A percentile compares a stretch with the other conserved stretches of the same genome.
Conservation (phyloP, 768 basidiomycete genomes). For the Mycena albidolilacea region DNA sequence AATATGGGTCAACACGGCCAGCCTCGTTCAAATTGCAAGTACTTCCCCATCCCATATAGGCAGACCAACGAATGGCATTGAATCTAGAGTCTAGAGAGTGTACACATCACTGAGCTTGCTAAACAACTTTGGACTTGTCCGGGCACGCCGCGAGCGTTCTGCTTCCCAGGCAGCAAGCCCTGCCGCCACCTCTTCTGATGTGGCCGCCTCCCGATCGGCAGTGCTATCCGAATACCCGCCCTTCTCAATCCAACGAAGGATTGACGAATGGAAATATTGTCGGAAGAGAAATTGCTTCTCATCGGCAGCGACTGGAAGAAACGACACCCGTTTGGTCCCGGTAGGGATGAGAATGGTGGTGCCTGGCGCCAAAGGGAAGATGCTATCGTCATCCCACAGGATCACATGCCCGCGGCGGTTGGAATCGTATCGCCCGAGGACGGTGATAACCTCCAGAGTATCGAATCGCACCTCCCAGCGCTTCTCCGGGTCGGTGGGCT, state of each 20-base stretch:
- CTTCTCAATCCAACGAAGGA: slow-evolving; percentile 8
- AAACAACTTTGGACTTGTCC: slow-evolving; percentile 3
- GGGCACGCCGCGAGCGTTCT: slow-evolving; percentile 8
- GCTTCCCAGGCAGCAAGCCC: slow-evolving; percentile 7
- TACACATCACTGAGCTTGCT: slow-evolving; percentile 1
- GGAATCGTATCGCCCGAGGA: slow-evolving; percentile 3
- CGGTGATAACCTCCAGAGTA: slow-evolving; percentile 2
- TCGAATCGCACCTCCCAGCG: slow-evolving; percentile 3
- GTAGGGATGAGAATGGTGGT: slow-evolving; percentile 1
- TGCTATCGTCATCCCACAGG: slow-evolving; percentile 5
- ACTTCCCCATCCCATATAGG: too few relatives aligned
- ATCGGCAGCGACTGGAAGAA: too few relatives aligned
- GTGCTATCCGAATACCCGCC: slow-evolving; percentile 6
- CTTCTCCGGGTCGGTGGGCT: background rate
- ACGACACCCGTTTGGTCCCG: too few relatives aligned
- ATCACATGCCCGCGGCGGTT: background rate
- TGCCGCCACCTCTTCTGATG: slow-evolving; percentile 5
- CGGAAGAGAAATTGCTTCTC: too few relatives aligned
- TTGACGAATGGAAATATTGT: background rate
- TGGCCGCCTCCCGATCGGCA: slow-evolving; percentile 2
- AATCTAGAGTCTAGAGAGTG: too few relatives aligned
- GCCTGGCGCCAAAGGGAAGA: slow-evolving; percentile 3
- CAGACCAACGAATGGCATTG: too few relatives aligned
- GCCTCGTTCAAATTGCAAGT: too few relatives aligned
- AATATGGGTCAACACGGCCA: too few relatives aligned